Percentiles rank a stretch among this genome's conserved stretches.
Evolutionary conservation across 1,284 basidiomycete species (phyloP).

Genomic region (Cryptococcus floricola): DNA sequence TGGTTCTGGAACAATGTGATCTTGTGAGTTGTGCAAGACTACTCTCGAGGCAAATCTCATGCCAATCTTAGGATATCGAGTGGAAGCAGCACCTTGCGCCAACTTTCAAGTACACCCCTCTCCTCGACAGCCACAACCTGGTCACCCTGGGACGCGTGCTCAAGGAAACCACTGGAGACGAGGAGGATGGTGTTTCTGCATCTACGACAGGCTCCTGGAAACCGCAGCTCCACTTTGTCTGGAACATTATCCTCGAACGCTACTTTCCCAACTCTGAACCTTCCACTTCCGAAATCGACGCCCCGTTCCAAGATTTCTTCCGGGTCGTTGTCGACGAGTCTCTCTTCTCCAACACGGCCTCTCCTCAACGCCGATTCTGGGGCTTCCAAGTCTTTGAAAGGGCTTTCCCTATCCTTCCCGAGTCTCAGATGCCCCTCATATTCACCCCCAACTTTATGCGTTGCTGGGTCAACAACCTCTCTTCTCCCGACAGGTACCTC

Average conservation of each 20-base stretch:
- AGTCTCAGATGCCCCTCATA: slow-evolving; percentile 71
- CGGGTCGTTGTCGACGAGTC: slow-evolving; percentile 86
- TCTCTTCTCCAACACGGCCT: slow-evolving; percentile 77
- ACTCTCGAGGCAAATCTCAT: neutral
- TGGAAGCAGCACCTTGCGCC: slow-evolving; percentile 70
- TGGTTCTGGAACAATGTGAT: slow-evolving; percentile 62
- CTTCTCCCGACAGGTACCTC: slow-evolving; percentile 77
- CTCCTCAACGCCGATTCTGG: slow-evolving; percentile 88
- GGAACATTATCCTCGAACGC: slow-evolving; percentile 75
- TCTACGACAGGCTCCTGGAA: slow-evolving; percentile 67
- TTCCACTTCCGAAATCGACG: slow-evolving; percentile 28
- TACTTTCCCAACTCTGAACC: slow-evolving; percentile 57
- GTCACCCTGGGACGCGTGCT: slow-evolving; percentile 69
- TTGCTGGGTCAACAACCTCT: slow-evolving; percentile 92
- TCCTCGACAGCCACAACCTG: slow-evolving; percentile 66
- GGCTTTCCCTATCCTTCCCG: slow-evolving; percentile 65
- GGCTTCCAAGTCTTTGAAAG: slow-evolving; percentile 89
- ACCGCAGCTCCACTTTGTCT: slow-evolving; percentile 86
- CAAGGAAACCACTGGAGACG: slow-evolving; percentile 49
- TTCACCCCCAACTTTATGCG: slow-evolving; percentile 97
- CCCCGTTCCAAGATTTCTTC: slow-evolving; percentile 86
- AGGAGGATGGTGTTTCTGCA: slow-evolving; percentile 36
- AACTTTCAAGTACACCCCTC: slow-evolving; percentile 69
- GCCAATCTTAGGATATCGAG: slow-evolving; percentile 51
- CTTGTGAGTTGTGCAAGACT: slow-evolving; percentile 47